Conservation (phyloP, 352 stramenopile genomes). For the Globisporangium acanthophoron region DNA sequence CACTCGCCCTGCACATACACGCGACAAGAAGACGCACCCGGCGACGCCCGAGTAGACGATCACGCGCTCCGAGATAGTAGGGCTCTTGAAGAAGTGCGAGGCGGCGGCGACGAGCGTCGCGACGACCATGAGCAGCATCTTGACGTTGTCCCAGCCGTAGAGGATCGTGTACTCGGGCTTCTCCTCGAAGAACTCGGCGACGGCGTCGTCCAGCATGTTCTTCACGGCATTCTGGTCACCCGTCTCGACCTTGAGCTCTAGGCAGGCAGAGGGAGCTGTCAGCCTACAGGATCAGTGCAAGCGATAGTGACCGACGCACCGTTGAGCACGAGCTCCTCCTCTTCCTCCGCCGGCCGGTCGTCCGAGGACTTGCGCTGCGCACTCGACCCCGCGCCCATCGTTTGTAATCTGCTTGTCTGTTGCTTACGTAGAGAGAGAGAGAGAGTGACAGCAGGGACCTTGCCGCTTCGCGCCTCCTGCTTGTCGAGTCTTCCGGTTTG, state of each 20-base stretch:
- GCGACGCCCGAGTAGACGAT: constrained; percentile 68
- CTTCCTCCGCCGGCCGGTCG: constrained; percentile 36
- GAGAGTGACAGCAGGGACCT: neutral
- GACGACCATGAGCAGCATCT: constrained; percentile 74
- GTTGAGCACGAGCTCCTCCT: constrained; percentile 59
- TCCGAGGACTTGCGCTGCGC: constrained; percentile 46
- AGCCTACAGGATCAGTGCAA: neutral
- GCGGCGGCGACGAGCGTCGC: constrained; percentile 48
- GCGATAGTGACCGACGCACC: constrained; percentile 22
- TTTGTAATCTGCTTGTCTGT: neutral
- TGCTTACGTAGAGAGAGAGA: neutral
- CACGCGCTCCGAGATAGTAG: constrained; percentile 51
- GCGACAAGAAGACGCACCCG: constrained; percentile 21
- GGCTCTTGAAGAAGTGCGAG: constrained; percentile 69
- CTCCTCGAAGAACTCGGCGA: constrained; percentile 67
- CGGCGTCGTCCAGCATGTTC: constrained; percentile 80
- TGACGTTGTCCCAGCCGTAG: constrained; percentile 82
- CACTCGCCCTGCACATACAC: neutral
- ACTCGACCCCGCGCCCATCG: constrained; percentile 13
- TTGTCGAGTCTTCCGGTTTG: neutral
- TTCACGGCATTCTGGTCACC: constrained; percentile 84
- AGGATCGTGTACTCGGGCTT: constrained; percentile 52
- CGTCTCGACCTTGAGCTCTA: constrained; percentile 63
- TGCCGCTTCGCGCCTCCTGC: neutral
- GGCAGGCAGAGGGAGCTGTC: too few relatives aligned